These are phyloP conservation scores for Galerina marginata DNA, from an alignment of 768 basidiomycete genomes.

Conservation along the genomic window DNA sequence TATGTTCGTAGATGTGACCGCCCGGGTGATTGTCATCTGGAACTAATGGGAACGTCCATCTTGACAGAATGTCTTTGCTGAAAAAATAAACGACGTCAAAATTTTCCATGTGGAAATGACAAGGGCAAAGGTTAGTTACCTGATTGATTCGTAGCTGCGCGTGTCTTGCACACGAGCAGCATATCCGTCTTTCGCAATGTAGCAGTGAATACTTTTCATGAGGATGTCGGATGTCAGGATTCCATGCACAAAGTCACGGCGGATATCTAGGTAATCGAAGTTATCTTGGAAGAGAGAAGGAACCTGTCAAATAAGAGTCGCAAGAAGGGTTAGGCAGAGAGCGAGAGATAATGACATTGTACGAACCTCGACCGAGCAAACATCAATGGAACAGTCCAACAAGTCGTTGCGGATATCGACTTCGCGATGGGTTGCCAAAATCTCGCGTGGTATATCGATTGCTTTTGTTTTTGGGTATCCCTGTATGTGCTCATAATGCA, in stretches of 20 bases:
- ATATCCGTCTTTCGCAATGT: slow-evolving; percentile 87
- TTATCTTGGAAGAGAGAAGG: slow-evolving; percentile 98
- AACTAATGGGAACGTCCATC: slow-evolving; percentile 95
- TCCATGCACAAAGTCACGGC: slow-evolving; percentile 92
- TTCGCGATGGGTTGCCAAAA: slow-evolving; percentile 74
- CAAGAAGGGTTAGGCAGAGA: background rate
- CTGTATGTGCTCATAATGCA: slow-evolving; percentile 82
- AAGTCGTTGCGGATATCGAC: slow-evolving; percentile 89
- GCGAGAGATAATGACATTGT: background rate
- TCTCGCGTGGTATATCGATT: slow-evolving; percentile 77
- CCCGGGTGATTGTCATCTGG: slow-evolving; percentile 93
- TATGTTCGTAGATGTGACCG: slow-evolving; percentile 82
- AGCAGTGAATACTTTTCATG: slow-evolving; percentile 93
- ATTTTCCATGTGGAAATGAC: background rate
- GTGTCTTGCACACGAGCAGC: slow-evolving; percentile 94
- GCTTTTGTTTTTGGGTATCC: slow-evolving; percentile 69
- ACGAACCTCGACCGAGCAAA: slow-evolving; percentile 90
- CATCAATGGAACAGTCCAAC: slow-evolving; percentile 87
- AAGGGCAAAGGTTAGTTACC: slow-evolving; percentile 47
- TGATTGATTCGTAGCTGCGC: slow-evolving; percentile 87
- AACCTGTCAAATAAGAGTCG: slow-evolving; percentile 55
- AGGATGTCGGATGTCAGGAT: slow-evolving; percentile 93
- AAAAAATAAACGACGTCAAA: slow-evolving; percentile 2
- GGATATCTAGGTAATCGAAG: slow-evolving; percentile 94
- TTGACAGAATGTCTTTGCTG: slow-evolving; percentile 90